Base-by-base conservation (phyloP, 208 protist genomes). In the Trypanosoma lewisi region DNA sequence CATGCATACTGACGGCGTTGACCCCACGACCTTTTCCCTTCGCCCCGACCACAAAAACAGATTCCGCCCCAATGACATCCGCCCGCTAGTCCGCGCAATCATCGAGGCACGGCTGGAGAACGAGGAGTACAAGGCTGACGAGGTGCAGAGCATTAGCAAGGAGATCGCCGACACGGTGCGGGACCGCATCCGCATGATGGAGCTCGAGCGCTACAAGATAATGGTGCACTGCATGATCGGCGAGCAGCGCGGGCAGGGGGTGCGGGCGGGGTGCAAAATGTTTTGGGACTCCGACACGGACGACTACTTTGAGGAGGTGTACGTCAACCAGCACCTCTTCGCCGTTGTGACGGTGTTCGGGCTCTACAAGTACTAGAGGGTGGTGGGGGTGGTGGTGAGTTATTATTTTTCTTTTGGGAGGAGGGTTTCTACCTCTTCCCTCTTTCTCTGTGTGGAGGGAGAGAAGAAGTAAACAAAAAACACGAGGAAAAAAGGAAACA, bases 251-350 rank as follows among this genome's bases (percentile, higher is more conserved):
- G 94, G 94, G 0, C 82, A 95, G 49, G 94, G 94, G 8, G 41
- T 98, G 52, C 87, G 90, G 5, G 85, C 94, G 27, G 94, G 94
- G 1, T 97, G 91, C 73, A 94, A 95, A 63, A 96, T 96, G 88
- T 98, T 98, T 67, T 98, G 94, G 92, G 94, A 98, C 78, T 91
- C 87, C 0, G 94, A 98, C 77, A 96, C 92, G n/a, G 94, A 98
- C 76, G 90, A 89, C 61, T 97, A 96, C 69, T 80, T 96, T 37
- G 86, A 96, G 67, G 87, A 98, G 67, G 87, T 95, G 21, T 98
- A 94, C 70, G 82, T 96, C 39, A 96, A 68, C 61, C 78, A 89
- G 25, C 64, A 91, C 49, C 72, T 97, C 28, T 97, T 95, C 70
- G 89, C 84, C n/a, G 75, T 94, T 8, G 91, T 95, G 6, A 96